Evolutionary conservation across 163 green algal species (phyloP).

Genomic region (Scenedesmus sp.): DNA sequence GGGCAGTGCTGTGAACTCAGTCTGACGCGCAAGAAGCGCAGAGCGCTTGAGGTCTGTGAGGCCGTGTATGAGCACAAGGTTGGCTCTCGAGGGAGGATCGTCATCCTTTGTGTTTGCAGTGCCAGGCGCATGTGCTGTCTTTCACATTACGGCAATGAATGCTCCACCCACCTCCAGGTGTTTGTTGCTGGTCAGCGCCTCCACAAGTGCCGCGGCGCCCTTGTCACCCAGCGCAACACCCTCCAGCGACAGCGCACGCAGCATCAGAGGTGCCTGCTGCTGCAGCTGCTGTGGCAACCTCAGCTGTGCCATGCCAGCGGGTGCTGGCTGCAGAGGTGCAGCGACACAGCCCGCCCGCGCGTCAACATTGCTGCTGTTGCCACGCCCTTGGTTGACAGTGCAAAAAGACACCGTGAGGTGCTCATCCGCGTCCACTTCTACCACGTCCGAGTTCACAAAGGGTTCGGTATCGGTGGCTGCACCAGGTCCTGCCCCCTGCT

Average conservation of each 20-base stretch:
- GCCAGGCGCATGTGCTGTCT: no score
- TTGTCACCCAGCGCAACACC: conserved; percentile 40
- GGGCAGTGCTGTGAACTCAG: no score
- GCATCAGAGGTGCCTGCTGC: neutral
- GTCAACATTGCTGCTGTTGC: neutral
- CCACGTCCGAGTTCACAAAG: no score
- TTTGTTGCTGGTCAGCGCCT: conserved; percentile 6
- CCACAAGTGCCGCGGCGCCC: conserved; percentile 15
- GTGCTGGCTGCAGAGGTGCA: conserved; percentile 1
- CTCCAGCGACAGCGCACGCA: conserved; percentile 16
- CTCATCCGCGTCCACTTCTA: neutral
- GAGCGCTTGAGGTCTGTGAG: no score
- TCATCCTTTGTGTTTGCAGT: no score
- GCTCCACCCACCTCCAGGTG: conserved; percentile 9
- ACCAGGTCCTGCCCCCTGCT: neutral
- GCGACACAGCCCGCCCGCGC: neutral
- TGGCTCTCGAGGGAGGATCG: no score
- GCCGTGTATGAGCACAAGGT: no score
- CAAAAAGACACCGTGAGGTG: neutral
- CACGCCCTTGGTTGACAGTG: neutral
- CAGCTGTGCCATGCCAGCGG: neutral
- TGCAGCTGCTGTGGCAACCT: neutral
- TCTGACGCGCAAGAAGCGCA: no score
- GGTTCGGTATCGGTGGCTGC: neutral
- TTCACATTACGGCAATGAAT: no score